phyloP scores from a whole-genome alignment of 2,329 filamentous ascomycete species.

The Fusarium heterosporum region DNA sequence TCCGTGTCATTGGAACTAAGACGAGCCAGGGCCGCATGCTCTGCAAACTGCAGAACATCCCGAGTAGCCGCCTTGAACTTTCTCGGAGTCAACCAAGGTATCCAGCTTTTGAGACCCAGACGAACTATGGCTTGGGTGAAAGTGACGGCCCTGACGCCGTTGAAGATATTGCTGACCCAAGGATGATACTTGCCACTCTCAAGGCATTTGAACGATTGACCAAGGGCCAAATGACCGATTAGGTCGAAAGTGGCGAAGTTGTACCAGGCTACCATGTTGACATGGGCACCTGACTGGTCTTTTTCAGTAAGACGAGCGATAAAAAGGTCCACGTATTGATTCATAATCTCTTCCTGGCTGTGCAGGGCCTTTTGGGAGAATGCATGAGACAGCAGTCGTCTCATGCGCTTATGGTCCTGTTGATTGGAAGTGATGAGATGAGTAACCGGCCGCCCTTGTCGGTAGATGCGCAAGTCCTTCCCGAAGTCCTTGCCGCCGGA shows the following conservation, averaged over 20 bases:
- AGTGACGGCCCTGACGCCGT: neutral
- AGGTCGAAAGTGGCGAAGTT: slow-evolving; percentile 17
- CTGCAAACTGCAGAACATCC: neutral
- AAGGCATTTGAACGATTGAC: slow-evolving; percentile 10
- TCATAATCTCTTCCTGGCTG: neutral
- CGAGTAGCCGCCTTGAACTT: neutral
- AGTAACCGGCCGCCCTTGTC: neutral
- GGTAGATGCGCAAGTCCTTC: slow-evolving; percentile 3
- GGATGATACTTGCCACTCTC: slow-evolving; percentile 14
- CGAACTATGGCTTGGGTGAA: neutral
- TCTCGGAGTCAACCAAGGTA: neutral
- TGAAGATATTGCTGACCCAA: neutral
- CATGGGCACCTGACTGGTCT: fast-evolving
- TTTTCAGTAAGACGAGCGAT: neutral
- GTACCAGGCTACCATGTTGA: slow-evolving; percentile 11
- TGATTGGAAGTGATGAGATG: neutral
- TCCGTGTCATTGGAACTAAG: neutral
- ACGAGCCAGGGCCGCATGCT: slow-evolving; percentile 1
- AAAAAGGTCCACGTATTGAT: neutral
- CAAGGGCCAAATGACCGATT: slow-evolving; percentile 3
- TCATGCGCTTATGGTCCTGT: slow-evolving; percentile 9
- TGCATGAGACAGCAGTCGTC: slow-evolving; percentile 5
- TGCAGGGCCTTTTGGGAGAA: slow-evolving; percentile 12
- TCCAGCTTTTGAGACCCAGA: neutral
- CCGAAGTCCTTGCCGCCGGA: neutral